Base-by-base conservation (phyloP, 2,329 filamentous ascomycete species). In the Purpureocillium takamizusanense region DNA sequence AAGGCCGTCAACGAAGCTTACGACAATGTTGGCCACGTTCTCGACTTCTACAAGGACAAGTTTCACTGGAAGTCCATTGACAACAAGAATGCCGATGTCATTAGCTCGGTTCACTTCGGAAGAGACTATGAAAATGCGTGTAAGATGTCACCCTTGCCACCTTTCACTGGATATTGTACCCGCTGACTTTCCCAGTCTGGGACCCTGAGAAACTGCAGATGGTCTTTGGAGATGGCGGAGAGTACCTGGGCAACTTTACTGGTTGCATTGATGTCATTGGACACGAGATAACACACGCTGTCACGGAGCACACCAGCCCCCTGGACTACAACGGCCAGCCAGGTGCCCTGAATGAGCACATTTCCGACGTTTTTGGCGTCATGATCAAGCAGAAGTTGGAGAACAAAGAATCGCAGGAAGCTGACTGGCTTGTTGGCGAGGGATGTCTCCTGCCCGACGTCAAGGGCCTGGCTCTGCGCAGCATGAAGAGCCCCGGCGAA, bases 361-460 rank as follows among this genome's bases (percentile, higher is more conserved):
- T 76, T 25, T 69, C 72, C 0, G 74, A 78, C 45, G 67, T 69
- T 2, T 76, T 76, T 46, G 74, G 71, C 41, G 66, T 70, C 53
- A 75, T 77, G 68, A 56, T 72, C 42, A 74, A 76, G 59, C 73
- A 77, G 53, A 64, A 63, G 46, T 60, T 62, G 8, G 59, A 72
- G 38, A 44, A 70, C 16, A 62, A 68, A 46, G 63, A 56, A 9
- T 59, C 67, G 1, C 59, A 59, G 4, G 54, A 63, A 8, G 68
- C 71, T 3, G 69, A 76, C 50, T 76, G 72, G 72, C 57, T 76
- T 3, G 66, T 75, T 35, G 72, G 70, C 25, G 68, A 76, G 50
- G 65, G 65, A 25, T 71, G 69, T 34, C 66, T 75, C 31, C 53
- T 71, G 46, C 69, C 67, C 2, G 66, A 58, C 3, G 59, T 72